Evolutionary conservation across 177 flowering plant genomes (phyloP), one percentile per base, ranked within the genome.

Genomic region (Telopea speciosissima): DNA sequence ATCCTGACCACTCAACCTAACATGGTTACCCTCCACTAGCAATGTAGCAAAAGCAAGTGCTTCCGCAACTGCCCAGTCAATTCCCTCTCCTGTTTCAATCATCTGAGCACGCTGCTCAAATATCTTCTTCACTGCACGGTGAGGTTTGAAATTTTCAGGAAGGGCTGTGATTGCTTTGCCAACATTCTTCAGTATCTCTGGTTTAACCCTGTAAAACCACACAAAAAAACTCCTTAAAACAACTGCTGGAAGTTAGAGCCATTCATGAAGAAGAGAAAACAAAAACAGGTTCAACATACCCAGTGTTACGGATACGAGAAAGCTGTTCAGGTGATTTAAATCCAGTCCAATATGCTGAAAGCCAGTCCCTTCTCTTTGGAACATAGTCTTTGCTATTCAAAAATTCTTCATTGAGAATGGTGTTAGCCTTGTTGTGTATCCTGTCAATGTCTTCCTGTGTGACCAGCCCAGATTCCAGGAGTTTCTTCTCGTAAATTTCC

Each of bases 41-140:
- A 95, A 75, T 36, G 99, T 92, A 66, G 93, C 97, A 86, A 94
- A 94, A 68, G 98, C 97, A 79, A 94, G 98, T 63, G 97, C 97
- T 79, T 94, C 99, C 26, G 82, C 99, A 72, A 95, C 82, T 44
- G 97, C 97, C 99, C 97, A 95, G 75, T 90, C 97, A 83, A 95
- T 86, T 5, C 96, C 97, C 76, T 92, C 97, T 61, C 92, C 97
- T 11, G 90, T 80, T 82, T 92, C 94, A 72, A 95, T 95, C 99
- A 95, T 95, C 78, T 86, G 91, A 6, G 90, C 85, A 75, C 99
- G 95, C 44, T 79, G 90, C 24, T 88, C 97, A 82, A 85, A 92
- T 68, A 92, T 87, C 81, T 86, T 95, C 84, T 95, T 95, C 24
- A 95, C 96, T 65, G 87, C 96, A 82, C 90, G 87, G 80, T 95